These are phyloP conservation scores for Penicillium lagena DNA, from an alignment of 495 filamentous ascomycete species.

Conservation along the genomic window DNA sequence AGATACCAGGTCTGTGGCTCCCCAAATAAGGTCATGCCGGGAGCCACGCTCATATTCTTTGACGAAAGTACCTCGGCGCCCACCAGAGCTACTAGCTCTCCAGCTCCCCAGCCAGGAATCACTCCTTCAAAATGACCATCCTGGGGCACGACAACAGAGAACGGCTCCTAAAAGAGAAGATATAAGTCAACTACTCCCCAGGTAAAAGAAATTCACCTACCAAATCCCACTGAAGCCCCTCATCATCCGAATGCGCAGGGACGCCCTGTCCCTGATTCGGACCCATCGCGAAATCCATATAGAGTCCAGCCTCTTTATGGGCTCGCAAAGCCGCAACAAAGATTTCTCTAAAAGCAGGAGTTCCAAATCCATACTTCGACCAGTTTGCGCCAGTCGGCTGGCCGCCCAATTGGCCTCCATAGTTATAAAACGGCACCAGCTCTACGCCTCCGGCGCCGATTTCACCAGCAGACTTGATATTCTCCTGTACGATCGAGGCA, in stretches of 20 bases:
- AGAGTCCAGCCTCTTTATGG: slow-evolving; percentile 28
- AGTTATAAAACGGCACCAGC: slow-evolving; percentile 35
- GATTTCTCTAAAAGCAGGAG: slow-evolving; percentile 29
- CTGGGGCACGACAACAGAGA: slow-evolving; percentile 13
- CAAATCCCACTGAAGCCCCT: slow-evolving; percentile 33
- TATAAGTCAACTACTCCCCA: background rate
- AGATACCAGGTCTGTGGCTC: slow-evolving; percentile 3
- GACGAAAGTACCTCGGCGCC: slow-evolving; percentile 19
- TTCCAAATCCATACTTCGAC: slow-evolving; percentile 42
- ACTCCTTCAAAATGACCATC: slow-evolving; percentile 21
- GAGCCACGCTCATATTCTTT: slow-evolving; percentile 6
- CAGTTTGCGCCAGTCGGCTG: slow-evolving; percentile 24
- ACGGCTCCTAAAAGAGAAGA: slow-evolving; percentile 5
- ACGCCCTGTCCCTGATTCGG: slow-evolving; percentile 44
- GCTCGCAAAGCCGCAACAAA: slow-evolving; percentile 30
- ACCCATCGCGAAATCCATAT: slow-evolving; percentile 44
- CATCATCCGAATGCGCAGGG: slow-evolving; percentile 24
- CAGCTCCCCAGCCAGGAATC: slow-evolving; percentile 33
- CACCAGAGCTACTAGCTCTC: slow-evolving; percentile 24
- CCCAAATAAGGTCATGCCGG: slow-evolving; percentile 1
- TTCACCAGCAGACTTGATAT: slow-evolving; percentile 26
- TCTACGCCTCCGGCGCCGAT: slow-evolving; percentile 38
- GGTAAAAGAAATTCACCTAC: slow-evolving; percentile 5
- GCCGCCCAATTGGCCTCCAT: slow-evolving; percentile 13
- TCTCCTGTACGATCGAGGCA: slow-evolving; percentile 13